Evolutionary conservation across 75 land plant species (phyloP), one percentile per base, ranked within the genome.

Genomic region (Cryptomeria japonica): DNA sequence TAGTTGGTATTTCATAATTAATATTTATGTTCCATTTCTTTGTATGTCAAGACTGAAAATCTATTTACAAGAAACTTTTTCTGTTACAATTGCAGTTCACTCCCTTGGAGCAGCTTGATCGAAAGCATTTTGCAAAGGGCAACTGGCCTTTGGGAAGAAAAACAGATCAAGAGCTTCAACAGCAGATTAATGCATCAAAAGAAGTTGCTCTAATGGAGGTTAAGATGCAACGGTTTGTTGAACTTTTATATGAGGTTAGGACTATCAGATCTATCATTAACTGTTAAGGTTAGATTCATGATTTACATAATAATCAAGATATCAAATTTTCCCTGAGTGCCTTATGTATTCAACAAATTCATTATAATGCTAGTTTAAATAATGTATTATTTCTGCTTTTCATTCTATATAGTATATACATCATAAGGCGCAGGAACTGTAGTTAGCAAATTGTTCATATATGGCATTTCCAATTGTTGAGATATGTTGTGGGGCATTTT

Each of bases 51-150:
- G 7, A 46, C 5, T 85, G 34, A 25, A 32, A 79, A 38, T 28
- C n/a, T 83, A 10, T 72, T 58, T 46, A 19, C 18, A 13, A 64
- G 32, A 37, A 15, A 19, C 42, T 11, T 19, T 42, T 2, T 15
- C 42, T 87, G 51, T 42, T 46, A 28, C n/a, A 28, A 76, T 75
- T 87, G 86, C 92, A 97, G 99, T 34, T 92, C 56, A 95, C 95
- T 16, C 96, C 99, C 55, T 91, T 98, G 76, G 99, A 96, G 47
- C 87, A 97, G 88, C 90, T 98, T 87, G 99, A 98, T 87, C 92
- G 90, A 37, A 98, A 98, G 87, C 99, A 97, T 93, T 98, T 98
- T 93, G 94, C 94, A 1, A 98, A 98, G 90, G 94, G 96, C 8
- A 84, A 86, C 3, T 92, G 88, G 46, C 82, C 80, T 19, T 58